Evolutionary conservation across 768 basidiomycete species (phyloP).

Genomic region (Agaricus subrufescens): DNA sequence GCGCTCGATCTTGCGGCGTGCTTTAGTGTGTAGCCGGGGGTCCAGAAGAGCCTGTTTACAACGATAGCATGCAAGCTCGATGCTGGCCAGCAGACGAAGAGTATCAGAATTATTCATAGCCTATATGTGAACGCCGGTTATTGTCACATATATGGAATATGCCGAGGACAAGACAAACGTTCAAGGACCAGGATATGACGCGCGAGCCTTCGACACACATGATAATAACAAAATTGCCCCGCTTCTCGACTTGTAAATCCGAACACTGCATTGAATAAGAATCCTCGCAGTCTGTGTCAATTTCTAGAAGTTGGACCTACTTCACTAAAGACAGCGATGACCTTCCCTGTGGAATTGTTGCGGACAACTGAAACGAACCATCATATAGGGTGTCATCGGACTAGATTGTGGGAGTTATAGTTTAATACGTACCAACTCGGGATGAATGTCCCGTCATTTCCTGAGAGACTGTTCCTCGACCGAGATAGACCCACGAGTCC

Average conservation of each 20-base stretch:
- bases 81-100: constrained; percentile 73
- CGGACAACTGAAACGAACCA: constrained; percentile 47
- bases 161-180: constrained; percentile 40
- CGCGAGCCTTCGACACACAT: constrained; percentile 69
- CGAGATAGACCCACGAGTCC: constrained; percentile 80
- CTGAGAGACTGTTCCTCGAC: constrained; percentile 71
- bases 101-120: constrained; percentile 83
- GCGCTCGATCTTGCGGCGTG: constrained; percentile 68
- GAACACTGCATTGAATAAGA: constrained; percentile 35
- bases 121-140: constrained; percentile 29
- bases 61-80: constrained; percentile 80
- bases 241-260: constrained; percentile 80
- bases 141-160: not conserved
- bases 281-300: not conserved
- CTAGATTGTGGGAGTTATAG: not conserved
- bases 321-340: constrained; percentile 68
- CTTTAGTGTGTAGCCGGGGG: constrained; percentile 59
- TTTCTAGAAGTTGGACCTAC: constrained; percentile 30
- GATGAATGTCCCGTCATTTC: constrained; percentile 73
- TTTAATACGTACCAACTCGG: constrained; percentile 61
- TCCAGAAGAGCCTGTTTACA: constrained; percentile 66
- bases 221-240: constrained; percentile 84
- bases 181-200: constrained; percentile 83
- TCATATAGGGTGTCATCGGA: not conserved
- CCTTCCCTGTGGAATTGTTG: constrained; percentile 58